Percentiles rank a stretch among this genome's conserved stretches.
Conservation (phyloP, 2,329 filamentous ascomycete genomes). For the Ilyonectria mors-panacis region DNA sequence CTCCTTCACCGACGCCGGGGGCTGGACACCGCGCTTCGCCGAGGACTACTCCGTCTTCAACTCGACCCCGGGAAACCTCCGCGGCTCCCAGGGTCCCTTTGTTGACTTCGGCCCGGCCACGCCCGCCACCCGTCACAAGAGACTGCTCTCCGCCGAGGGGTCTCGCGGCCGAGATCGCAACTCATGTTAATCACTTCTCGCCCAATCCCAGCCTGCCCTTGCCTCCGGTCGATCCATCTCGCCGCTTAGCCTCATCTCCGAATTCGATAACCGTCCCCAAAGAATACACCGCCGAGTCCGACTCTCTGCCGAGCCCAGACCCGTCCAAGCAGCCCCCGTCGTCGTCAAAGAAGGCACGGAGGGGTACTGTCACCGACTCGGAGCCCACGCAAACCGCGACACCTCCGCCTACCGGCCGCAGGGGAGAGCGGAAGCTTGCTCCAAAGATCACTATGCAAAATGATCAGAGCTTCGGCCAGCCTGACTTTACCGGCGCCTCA, state of each 20-base stretch:
- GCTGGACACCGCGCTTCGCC: constrained; percentile 74
- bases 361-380: constrained; percentile 57
- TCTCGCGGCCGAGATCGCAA: constrained; percentile 66
- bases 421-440: constrained; percentile 69
- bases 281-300: constrained; percentile 49
- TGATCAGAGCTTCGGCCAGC: constrained; percentile 68
- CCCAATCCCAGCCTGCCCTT: constrained; percentile 67
- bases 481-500: constrained; percentile 65
- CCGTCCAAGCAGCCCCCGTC: constrained; percentile 47
- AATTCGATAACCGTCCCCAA: constrained; percentile 56
- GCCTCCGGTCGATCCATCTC: constrained; percentile 72
- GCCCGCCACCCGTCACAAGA: constrained; percentile 61
- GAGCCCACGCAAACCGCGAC: constrained; percentile 68
- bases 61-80: constrained; percentile 72
- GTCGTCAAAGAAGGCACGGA: constrained; percentile 62
- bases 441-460: constrained; percentile 71
- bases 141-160: constrained; percentile 66
- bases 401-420: constrained; percentile 71
- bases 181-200: constrained; percentile 75
- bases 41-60: constrained; percentile 78
- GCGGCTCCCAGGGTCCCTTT: constrained; percentile 62
- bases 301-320: constrained; percentile 48
- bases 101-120: constrained; percentile 59
- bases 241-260: constrained; percentile 72
- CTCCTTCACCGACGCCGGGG: constrained; percentile 64